Evolutionary conservation across 768 basidiomycete species (phyloP), one percentile per base, ranked within the genome.

Genomic region (Collybia sordida): DNA sequence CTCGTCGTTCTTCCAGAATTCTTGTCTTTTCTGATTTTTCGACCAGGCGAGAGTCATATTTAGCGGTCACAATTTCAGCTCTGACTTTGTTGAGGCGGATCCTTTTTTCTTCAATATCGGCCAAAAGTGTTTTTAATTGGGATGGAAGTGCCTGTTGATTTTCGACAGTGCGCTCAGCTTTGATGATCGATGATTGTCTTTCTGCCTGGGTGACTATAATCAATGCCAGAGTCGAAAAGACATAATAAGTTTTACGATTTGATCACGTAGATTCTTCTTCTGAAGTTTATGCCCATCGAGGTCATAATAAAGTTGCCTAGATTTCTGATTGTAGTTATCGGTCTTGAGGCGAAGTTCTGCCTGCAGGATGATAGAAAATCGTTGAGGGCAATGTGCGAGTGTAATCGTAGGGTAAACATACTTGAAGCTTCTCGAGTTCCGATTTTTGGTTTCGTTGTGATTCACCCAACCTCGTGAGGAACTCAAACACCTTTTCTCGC

Each of bases 61-160:
- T 83, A 24, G 82, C 78, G 2, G 70, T 64, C 51, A 74, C 71
- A 42, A 91, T 78, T 17, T 86, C 82, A 4, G 62, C 56, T 55
- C 83, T 83, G 42, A 85, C 60, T 56, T 82, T 87, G 35, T 80
- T 72, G 12, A 91, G 62, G 4, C 85, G 77, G 3, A 65, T 60
- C 47, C 71, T 79, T 69, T 88, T 89, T 58, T 89, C 88, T 44
- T 85, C 79, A 21, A 91, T 83, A 49, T 92, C 87, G 8, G 70
- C 75, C 24, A 76, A 70, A 3, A 86, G 61, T 4, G 73, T 75
- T 11, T 72, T 72, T 7, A 88, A 70, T 21, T 82, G 78, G 7
- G 78, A 70, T 11, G 80, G 72, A 24, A 89, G 64, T 14, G 67
- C 65, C 45, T 86, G 74, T 42, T 81, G 73, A 14, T 68, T 74